Evolutionary conservation across 352 stramenopile genomes (phyloP), one percentile per base, ranked within the genome.

Genomic region (Aphanomyces cochlioides): DNA sequence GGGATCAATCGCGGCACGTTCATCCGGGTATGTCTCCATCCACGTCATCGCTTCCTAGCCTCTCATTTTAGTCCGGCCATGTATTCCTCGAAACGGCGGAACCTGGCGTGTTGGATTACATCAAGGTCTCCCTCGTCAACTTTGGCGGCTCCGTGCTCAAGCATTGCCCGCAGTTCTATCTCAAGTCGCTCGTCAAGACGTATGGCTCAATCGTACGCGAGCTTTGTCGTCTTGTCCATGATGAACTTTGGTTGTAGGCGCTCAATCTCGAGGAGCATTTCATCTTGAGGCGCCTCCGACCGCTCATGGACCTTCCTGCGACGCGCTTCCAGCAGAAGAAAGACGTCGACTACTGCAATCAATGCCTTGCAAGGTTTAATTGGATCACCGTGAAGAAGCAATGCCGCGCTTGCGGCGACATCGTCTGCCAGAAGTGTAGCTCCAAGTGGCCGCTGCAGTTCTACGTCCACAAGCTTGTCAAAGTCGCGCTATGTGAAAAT

Each of bases 221-320:
- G 8, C 50, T 3, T 19, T 28, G 50, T 58, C 50, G 21, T 58
- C 50, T 37, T 7, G 17, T 48, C 53, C 28, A 28, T 28, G 28
- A 28, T 28, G 28, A 28, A 28, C 28, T 28, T 19, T 41, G 10
- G 3, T n/a, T 28, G 4, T 66, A 66, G 58, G 19, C 36, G 15
- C 58, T 66, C 58, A 66, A 66, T 34, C 21, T 66, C 15, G 58
- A 66, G 54, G 58, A 66, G 5, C 21, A 66, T 63, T 66, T 66
- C 13, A 66, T 56, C 39, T n/a, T 17, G 21, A 28, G 36, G 21
- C 58, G 58, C 7, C 21, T 66, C 15, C 17, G 36, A 19, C 17
- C 58, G 5, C 17, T 66, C 3, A 6, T 66, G 3, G 58, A 66
- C 15, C 17, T 19, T 43, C 58, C 58, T 17, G 36, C 5, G 19